Conservation (phyloP, 306 rosid species). For the Cucurbita argyrosperma region DNA sequence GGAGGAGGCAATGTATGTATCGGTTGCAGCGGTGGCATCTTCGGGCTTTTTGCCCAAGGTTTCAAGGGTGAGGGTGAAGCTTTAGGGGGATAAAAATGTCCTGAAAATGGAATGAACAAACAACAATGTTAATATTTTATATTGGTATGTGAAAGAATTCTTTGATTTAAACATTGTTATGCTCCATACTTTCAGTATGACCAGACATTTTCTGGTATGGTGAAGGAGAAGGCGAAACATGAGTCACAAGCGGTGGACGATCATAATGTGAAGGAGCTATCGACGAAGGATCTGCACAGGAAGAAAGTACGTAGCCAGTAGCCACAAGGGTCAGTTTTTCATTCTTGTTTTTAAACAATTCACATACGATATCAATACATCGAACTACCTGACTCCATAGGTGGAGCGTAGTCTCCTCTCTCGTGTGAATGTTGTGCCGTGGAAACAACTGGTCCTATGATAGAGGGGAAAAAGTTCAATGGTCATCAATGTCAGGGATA, state of each 20-base stretch:
- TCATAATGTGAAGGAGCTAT: conserved; percentile 34
- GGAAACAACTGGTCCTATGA: conserved; percentile 38
- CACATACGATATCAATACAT: conserved; percentile 2
- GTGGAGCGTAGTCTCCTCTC: conserved; percentile 35
- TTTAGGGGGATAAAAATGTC: conserved; percentile 25
- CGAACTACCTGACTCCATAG: conserved; percentile 40
- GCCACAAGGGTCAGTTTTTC: neutral
- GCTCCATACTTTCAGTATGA: conserved; percentile 43
- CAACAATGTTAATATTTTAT: neutral
- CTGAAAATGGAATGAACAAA: neutral
- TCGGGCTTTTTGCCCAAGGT: conserved; percentile 30
- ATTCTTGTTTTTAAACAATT: conserved; percentile 12
- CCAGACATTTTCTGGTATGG: conserved; percentile 29
- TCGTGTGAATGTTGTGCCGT: conserved; percentile 26
- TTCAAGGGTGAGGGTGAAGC: conserved; percentile 33
- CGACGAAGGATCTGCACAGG: conserved; percentile 21
- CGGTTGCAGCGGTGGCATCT: conserved; percentile 34
- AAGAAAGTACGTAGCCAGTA: conserved; percentile 4
- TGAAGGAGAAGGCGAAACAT: conserved; percentile 55
- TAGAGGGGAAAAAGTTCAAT: neutral
- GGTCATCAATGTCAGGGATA: neutral
- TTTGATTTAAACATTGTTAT: neutral
- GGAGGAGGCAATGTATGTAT: conserved; percentile 74
- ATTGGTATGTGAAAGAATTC: neutral
- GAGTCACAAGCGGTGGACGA: conserved; percentile 20